A percentile compares a stretch with the other conserved stretches of the same genome.
These are phyloP conservation scores for Hypoxylon sp. DNA, from an alignment of 2,329 filamentous ascomycete genomes.

Conservation along the genomic window DNA sequence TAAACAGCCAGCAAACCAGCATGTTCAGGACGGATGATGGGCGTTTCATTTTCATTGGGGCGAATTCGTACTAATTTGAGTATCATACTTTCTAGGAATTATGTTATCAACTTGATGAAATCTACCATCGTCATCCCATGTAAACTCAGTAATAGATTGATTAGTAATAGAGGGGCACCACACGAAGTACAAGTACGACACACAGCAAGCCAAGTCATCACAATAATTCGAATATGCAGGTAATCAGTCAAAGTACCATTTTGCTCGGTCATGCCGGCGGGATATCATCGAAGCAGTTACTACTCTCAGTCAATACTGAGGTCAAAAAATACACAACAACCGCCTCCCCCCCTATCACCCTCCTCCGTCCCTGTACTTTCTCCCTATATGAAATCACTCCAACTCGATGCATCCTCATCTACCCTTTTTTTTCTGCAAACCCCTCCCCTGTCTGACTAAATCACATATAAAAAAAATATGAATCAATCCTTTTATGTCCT, in stretches of 20 bases:
- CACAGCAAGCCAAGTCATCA: not conserved
- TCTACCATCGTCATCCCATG: too few relatives aligned
- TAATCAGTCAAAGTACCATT: conserved; percentile 46
- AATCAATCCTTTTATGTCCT: conserved; percentile 27
- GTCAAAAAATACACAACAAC: conserved; percentile 41
- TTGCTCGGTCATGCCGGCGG: conserved; percentile 55
- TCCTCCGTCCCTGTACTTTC: not conserved
- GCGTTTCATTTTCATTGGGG: too few relatives aligned
- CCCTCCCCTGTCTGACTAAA: conserved; percentile 1
- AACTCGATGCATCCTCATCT: conserved; percentile 23
- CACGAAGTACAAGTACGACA: not conserved
- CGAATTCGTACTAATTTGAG: too few relatives aligned
- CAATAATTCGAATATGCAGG: conserved; percentile 3
- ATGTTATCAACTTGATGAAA: too few relatives aligned
- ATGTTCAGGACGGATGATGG: too few relatives aligned
- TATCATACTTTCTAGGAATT: too few relatives aligned
- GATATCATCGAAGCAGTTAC: conserved; percentile 54
- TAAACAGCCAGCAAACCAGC: too few relatives aligned
- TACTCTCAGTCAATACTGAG: conserved; percentile 26
- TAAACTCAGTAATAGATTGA: not conserved
- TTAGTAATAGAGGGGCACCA: not conserved
- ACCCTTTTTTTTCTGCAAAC: conserved; percentile 19
- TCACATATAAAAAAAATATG: conserved; percentile 19
- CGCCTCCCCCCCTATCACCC: conserved; percentile 1
- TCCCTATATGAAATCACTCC: conserved; percentile 27